Evolutionary conservation across 805 yeast genomes (phyloP).

Genomic region (Tetrapisispora pingtungensis): DNA sequence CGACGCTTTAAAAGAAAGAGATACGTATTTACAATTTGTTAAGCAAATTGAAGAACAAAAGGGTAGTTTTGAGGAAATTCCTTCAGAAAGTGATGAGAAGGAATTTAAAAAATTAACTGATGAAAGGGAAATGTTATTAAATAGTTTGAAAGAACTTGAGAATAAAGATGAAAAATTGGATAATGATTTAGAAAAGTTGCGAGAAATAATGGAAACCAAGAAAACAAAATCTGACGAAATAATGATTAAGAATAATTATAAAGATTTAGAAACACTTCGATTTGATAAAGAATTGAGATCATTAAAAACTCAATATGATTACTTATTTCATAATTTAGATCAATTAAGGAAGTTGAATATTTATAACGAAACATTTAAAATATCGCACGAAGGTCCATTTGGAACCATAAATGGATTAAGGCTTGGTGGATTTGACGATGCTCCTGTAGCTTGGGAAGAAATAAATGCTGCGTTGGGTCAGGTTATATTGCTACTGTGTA

Average conservation of each 20-base stretch:
- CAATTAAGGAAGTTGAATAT: conserved; percentile 67
- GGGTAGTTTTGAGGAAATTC: conserved; percentile 35
- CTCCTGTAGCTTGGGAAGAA: conserved; percentile 77
- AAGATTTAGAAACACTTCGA: conserved; percentile 42
- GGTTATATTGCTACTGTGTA: conserved; percentile 55
- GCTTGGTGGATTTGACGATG: conserved; percentile 55
- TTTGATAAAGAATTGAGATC: conserved; percentile 50
- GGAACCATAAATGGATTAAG: conserved; percentile 83
- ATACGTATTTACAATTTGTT: conserved; percentile 62
- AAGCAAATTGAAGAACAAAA: conserved; percentile 54
- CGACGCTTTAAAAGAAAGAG: conserved; percentile 66
- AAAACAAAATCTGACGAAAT: conserved; percentile 40
- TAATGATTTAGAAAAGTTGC: conserved; percentile 34
- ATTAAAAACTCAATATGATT: conserved; percentile 51
- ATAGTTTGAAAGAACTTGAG: conserved; percentile 23
- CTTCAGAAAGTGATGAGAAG: conserved; percentile 23
- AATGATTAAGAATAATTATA: conserved; percentile 38
- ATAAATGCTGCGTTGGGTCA: conserved; percentile 90
- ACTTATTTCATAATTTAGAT: conserved; percentile 56
- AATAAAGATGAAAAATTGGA: conserved; percentile 36
- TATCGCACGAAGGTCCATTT: conserved; percentile 73
- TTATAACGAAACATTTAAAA: conserved; percentile 71
- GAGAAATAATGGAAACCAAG: conserved; percentile 37
- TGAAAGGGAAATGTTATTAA: conserved; percentile 15
- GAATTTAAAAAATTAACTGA: conserved; percentile 24